These are phyloP conservation scores for Neoascochyta sp. DNA, from an alignment of 2,329 filamentous ascomycete genomes.

Conservation along the genomic window DNA sequence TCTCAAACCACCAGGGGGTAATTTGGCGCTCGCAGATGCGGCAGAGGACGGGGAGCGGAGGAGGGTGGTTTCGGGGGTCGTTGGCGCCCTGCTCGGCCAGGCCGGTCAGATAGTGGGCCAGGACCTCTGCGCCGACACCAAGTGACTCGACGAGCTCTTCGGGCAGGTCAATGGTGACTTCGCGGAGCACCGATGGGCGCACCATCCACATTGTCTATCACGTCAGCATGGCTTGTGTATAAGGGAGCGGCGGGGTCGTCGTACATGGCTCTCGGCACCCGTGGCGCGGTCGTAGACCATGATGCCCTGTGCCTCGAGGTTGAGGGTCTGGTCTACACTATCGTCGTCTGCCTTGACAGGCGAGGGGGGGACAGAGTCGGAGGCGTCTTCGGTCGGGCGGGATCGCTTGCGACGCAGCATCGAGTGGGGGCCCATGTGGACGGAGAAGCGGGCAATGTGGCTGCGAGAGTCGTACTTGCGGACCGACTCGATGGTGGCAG, in stretches of 20 bases:
- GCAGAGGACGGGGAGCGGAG: slow-evolving; percentile 81
- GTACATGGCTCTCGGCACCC: slow-evolving; percentile 84
- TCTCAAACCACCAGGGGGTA: slow-evolving; percentile 99
- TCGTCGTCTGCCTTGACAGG: slow-evolving; percentile 17
- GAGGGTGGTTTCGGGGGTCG: slow-evolving; percentile 70
- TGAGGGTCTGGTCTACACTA: slow-evolving; percentile 56
- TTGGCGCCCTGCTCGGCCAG: slow-evolving; percentile 79
- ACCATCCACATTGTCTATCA: slow-evolving; percentile 98
- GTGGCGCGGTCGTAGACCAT: slow-evolving; percentile 92
- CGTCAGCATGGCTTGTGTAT: slow-evolving; percentile 19
- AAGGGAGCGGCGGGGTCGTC: slow-evolving; percentile 37
- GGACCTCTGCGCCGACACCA: slow-evolving; percentile 88
- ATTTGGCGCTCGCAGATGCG: slow-evolving; percentile 97
- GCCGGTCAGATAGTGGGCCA: slow-evolving; percentile 87
- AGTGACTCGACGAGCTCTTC: slow-evolving; percentile 85
- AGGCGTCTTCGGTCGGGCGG: slow-evolving; percentile 23
- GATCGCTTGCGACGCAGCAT: slow-evolving; percentile 32
- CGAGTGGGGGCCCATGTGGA: slow-evolving; percentile 36
- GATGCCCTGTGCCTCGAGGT: slow-evolving; percentile 93
- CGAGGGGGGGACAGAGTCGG: slow-evolving; percentile 30
- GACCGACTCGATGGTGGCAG: slow-evolving; percentile 81
- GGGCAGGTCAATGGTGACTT: slow-evolving; percentile 94
- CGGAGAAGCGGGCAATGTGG: slow-evolving; percentile 59
- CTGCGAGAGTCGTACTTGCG: slow-evolving; percentile 84
- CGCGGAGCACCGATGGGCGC: slow-evolving; percentile 81